Evolutionary conservation across 2,329 filamentous ascomycete genomes (phyloP).

Genomic region (Chrysoporthe austroafricana): DNA sequence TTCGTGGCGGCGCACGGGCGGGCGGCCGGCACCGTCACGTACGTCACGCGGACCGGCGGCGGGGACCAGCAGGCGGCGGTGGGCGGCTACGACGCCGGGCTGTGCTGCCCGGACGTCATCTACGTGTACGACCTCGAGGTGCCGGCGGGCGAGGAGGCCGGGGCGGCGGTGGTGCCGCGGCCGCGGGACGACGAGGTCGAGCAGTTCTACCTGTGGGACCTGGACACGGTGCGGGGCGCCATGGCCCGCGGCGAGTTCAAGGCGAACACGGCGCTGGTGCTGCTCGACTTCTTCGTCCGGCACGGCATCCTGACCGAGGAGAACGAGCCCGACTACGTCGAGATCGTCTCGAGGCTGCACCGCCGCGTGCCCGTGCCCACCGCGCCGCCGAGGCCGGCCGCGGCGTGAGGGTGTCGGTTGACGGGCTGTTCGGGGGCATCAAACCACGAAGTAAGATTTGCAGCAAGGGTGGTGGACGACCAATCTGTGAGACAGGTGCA

Average conservation of each 20-base stretch:
- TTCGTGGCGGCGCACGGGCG: constrained; percentile 57
- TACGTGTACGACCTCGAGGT: constrained; percentile 75
- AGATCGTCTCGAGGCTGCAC: constrained; percentile 59
- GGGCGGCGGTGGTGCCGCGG: constrained; percentile 60
- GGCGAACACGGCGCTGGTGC: constrained; percentile 76
- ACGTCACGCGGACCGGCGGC: constrained; percentile 68
- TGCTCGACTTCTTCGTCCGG: constrained; percentile 81
- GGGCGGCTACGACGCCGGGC: constrained; percentile 63
- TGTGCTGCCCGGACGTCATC: constrained; percentile 68
- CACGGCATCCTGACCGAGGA: constrained; percentile 75
- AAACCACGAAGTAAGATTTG: no score
- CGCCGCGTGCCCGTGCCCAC: constrained; percentile 48
- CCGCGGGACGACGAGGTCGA: constrained; percentile 81
- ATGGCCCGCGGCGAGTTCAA: constrained; percentile 77
- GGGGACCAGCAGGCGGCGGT: constrained; percentile 53
- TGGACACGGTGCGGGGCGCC: constrained; percentile 61
- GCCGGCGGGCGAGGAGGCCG: constrained; percentile 36
- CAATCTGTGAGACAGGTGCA: no score
- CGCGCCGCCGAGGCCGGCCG: constrained; percentile 6
- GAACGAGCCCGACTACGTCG: constrained; percentile 72
- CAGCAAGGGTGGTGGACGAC: no score
- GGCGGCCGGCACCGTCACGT: constrained; percentile 65
- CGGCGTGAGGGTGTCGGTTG: background rate
- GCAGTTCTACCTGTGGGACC: constrained; percentile 69
- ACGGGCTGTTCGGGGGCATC: no score